These are phyloP conservation scores for Aspergillus saccharolyticus DNA, from an alignment of 495 filamentous ascomycete genomes.

Conservation along the genomic window DNA sequence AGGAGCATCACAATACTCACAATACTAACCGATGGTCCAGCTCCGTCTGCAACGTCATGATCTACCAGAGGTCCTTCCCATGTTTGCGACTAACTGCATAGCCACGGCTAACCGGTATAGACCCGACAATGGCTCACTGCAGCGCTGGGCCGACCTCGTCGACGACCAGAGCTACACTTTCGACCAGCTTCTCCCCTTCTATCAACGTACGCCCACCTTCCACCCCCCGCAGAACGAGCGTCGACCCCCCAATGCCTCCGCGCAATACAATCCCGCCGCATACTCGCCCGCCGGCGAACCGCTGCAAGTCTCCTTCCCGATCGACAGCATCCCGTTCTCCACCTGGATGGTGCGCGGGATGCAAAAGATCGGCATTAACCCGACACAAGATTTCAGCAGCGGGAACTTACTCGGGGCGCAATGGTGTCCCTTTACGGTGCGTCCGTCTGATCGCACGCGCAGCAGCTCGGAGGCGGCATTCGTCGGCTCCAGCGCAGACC, in stretches of 20 bases:
- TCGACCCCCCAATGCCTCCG: conserved; percentile 38
- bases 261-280: conserved; percentile 34
- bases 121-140: conserved; percentile 27
- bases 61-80: conserved; percentile 33
- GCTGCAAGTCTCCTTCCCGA: conserved; percentile 47
- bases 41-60: conserved; percentile 48
- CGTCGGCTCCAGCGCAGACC: conserved; percentile 10
- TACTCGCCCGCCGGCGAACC: conserved; percentile 34
- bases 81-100: too few species aligned
- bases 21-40: background rate
- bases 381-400: conserved; percentile 34
- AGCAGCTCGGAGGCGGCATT: conserved; percentile 35
- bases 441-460: conserved; percentile 24
- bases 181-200: conserved; percentile 48
- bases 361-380: conserved; percentile 37
- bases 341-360: conserved; percentile 32
- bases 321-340: conserved; percentile 41
- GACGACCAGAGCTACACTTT: conserved; percentile 51
- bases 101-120: background rate
- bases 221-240: conserved; percentile 39
- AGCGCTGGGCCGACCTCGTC: conserved; percentile 53
- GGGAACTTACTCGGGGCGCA: conserved; percentile 36
- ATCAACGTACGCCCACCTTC: conserved; percentile 47
- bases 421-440: conserved; percentile 35
- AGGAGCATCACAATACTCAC: too few species aligned